These are phyloP conservation scores for Phaeosphaeria sp. DNA, from an alignment of 2,329 filamentous ascomycete species.

Conservation along the genomic window DNA sequence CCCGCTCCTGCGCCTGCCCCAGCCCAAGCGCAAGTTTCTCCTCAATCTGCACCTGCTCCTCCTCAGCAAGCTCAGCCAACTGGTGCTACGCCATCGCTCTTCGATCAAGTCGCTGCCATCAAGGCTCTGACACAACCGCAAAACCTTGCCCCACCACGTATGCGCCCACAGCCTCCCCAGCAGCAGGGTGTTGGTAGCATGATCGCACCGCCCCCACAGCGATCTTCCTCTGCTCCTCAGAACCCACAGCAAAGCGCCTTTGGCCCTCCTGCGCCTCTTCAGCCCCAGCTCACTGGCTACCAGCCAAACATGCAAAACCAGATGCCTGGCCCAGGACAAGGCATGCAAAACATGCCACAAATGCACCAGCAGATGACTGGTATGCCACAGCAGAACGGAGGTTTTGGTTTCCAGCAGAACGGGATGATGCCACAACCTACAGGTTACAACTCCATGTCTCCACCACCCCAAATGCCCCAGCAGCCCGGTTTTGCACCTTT, in stretches of 20 bases:
- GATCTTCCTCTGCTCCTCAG: constrained; percentile 87
- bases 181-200: constrained; percentile 66
- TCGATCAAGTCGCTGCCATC: constrained; percentile 46
- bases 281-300: constrained; percentile 83
- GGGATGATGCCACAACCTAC: constrained; percentile 49
- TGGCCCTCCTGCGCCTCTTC: constrained; percentile 71
- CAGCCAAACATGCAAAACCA: constrained; percentile 66
- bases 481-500: constrained; percentile 46
- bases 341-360: constrained; percentile 34
- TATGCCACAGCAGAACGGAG: constrained; percentile 44
- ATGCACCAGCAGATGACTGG: constrained; percentile 49
- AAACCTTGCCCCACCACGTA: constrained; percentile 57
- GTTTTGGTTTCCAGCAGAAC: constrained; percentile 42
- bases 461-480: constrained; percentile 47
- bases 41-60: constrained; percentile 46
- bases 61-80: constrained; percentile 47
- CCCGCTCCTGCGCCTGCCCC: constrained; percentile 53
- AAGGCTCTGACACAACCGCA: constrained; percentile 48
- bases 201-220: constrained; percentile 77
- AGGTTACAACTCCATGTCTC: constrained; percentile 39
- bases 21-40: constrained; percentile 47
- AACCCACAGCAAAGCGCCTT: constrained; percentile 73
- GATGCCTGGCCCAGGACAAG: constrained; percentile 63
- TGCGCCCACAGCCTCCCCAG: constrained; percentile 75
- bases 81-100: constrained; percentile 51